Base-by-base conservation (phyloP, 371 early-diverging fungal species). In the Fennellomyces sp. region DNA sequence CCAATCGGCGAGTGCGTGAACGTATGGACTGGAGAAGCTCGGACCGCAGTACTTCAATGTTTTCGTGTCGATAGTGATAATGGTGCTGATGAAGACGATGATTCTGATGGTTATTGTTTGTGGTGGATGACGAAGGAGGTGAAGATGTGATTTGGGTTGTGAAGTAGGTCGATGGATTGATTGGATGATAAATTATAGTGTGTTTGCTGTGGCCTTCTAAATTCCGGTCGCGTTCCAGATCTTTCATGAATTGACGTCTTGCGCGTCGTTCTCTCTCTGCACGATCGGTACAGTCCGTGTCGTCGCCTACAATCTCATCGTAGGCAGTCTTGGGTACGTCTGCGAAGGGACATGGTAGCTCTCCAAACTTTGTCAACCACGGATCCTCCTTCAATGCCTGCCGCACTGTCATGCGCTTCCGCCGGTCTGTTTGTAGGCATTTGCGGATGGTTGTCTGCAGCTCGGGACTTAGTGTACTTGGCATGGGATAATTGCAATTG, bases 401-500 rank as follows among this genome's bases (percentile, higher is more conserved):
- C 2, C 74, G 61, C 11, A 86, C 70, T 25, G 75, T 73, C 48
- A 72, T 72, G 33, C 86, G 64, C 42, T 80, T 73, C 27, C 64
- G 56, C 21, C 81, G 65, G 29, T 84, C 82, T 0, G 75, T 68
- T 3, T 76, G 68, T 55, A 86, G 64, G 23, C 82, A 81, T 69
- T 82, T 86, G n/a, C 60, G 61, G 35, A 86, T 81, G 0, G 82
- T 84, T 2, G 70, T 50, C 35, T 70, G 76, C 13, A 84, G 58
- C 36, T 65, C 80, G 2, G 45, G 54, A 51, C 81, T 78, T 11
- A 86, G 63, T 11, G 45, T 36, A 15, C 52, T 38, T 1, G 89
- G 89, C 60, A 82, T 81, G 13, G 73, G 70, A 49, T 76, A 86
- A 26, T 73, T 73, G 1, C 88, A 87, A 12, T 75, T 74, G 31